Percentiles rank a stretch among this genome's conserved stretches.
phyloP scores from a whole-genome alignment of 768 basidiomycete genomes.

The Infundibulicybe gibba region DNA sequence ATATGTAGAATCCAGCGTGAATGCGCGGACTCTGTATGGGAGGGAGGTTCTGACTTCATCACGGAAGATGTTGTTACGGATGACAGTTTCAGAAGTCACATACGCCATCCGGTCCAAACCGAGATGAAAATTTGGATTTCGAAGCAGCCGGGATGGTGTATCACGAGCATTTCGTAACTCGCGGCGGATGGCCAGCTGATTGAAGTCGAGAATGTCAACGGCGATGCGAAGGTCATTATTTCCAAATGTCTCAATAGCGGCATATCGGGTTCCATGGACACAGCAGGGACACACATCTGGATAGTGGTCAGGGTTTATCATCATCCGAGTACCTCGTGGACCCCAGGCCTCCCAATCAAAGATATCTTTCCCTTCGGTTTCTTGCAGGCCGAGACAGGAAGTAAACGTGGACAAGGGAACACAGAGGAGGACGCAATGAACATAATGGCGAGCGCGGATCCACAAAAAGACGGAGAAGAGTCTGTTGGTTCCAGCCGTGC shows the following conservation, averaged over 20 bases:
- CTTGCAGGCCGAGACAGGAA: conserved; percentile 25
- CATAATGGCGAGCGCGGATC: conserved; percentile 21
- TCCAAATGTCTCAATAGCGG: conserved; percentile 13
- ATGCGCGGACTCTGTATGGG: conserved; percentile 37
- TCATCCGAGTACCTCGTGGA: conserved; percentile 39
- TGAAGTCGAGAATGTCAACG: conserved; percentile 50
- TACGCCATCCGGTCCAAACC: conserved; percentile 5
- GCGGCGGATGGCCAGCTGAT: conserved; percentile 34
- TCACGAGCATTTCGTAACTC: conserved; percentile 7
- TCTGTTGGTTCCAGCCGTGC: conserved; percentile 33
- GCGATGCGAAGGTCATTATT: conserved; percentile 8
- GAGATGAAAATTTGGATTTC: neutral
- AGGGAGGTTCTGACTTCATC: conserved; percentile 38
- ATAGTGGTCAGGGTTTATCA: conserved; percentile 24
- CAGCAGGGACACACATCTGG: conserved; percentile 57
- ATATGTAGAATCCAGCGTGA: conserved; percentile 17
- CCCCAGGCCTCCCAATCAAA: conserved; percentile 53
- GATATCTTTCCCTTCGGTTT: conserved; percentile 11
- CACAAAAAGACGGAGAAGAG: conserved; percentile 45
- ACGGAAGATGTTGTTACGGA: conserved; percentile 32
- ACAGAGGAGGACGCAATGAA: conserved; percentile 35
- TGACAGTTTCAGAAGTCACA: conserved; percentile 15
- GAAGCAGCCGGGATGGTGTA: neutral
- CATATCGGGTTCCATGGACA: conserved; percentile 46
- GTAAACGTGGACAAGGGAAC: conserved; percentile 36